Conservation (phyloP, 2,329 filamentous ascomycete genomes). For the Hymenotorrendiella dingleyae region DNA sequence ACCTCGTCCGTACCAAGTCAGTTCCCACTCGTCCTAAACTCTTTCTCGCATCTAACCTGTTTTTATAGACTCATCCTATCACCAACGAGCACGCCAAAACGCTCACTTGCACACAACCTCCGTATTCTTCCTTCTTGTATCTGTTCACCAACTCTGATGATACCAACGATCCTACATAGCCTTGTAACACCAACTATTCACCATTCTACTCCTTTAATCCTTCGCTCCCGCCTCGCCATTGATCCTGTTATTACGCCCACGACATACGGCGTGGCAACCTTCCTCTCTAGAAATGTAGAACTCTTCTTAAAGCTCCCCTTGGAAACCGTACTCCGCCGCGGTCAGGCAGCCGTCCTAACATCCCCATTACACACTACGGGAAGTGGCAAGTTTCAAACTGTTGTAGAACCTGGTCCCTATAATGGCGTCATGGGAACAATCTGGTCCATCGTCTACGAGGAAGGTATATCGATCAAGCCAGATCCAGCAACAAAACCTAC, state of each 20-base stretch:
- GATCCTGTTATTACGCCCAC: slow-evolving; percentile 76
- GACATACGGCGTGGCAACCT: slow-evolving; percentile 75
- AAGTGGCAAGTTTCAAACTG: slow-evolving; percentile 51
- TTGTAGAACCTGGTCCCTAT: slow-evolving; percentile 77
- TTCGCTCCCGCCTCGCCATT: slow-evolving; percentile 78
- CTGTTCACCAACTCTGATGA: slow-evolving; percentile 62
- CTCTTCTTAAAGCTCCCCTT: slow-evolving; percentile 83
- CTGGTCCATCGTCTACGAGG: slow-evolving; percentile 77
- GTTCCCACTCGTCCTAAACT: neutral
- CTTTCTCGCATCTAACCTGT: slow-evolving; percentile 26
- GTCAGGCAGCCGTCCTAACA: slow-evolving; percentile 68
- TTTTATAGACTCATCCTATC: slow-evolving; percentile 70
- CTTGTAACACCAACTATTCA: slow-evolving; percentile 78
- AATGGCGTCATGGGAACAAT: slow-evolving; percentile 86
- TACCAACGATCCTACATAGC: slow-evolving; percentile 83
- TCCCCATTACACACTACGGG: slow-evolving; percentile 7
- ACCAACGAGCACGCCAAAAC: slow-evolving; percentile 67
- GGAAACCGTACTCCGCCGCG: slow-evolving; percentile 85
- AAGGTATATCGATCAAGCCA: slow-evolving; percentile 50
- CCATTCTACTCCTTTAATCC: slow-evolving; percentile 74
- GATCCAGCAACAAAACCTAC: neutral
- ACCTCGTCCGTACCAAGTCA: slow-evolving; percentile 74
- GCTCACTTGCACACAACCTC: slow-evolving; percentile 66
- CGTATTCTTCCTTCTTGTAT: slow-evolving; percentile 72
- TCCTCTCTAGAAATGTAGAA: slow-evolving; percentile 72